phyloP scores from a whole-genome alignment of 805 yeast species.

The Ogataea pignaliae region DNA sequence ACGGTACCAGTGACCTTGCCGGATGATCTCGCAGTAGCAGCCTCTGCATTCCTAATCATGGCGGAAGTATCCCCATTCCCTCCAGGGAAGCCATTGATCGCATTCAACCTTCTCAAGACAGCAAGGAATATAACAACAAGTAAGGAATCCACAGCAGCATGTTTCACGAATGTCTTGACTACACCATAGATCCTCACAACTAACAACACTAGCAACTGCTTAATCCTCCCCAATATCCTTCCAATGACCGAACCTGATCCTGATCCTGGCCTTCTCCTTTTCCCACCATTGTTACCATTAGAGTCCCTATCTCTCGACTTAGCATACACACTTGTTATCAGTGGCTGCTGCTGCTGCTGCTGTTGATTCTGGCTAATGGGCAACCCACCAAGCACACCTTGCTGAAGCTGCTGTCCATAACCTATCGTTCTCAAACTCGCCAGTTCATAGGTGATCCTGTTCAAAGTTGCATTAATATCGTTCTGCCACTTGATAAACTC shows the following conservation, averaged over 20 bases:
- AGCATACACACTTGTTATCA: not conserved
- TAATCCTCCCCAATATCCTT: constrained; percentile 3
- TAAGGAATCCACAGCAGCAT: constrained; percentile 20
- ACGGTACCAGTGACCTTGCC: not conserved
- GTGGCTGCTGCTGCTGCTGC: too few species aligned
- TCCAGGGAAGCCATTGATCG: not conserved
- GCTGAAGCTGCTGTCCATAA: constrained; percentile 8
- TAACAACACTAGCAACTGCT: constrained; percentile 5
- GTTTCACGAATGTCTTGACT: constrained; percentile 12
- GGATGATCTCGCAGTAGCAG: not conserved
- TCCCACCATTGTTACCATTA: constrained; percentile 1
- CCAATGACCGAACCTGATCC: not conserved
- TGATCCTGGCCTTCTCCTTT: constrained; percentile 1
- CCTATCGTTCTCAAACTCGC: constrained; percentile 17
- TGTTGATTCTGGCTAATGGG: too few species aligned
- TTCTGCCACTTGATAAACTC: constrained; percentile 52
- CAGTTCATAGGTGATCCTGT: constrained; percentile 40
- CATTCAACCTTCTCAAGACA: constrained; percentile 11
- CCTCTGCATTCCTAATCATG: not conserved
- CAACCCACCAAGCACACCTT: too few species aligned
- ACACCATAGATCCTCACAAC: constrained; percentile 8
- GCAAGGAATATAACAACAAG: constrained; percentile 12
- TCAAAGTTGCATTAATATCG: constrained; percentile 45
- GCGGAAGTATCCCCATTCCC: not conserved
- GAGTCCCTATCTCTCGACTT: not conserved